phyloP scores from a whole-genome alignment of 805 yeast genomes.

The Wickerhamomyces rabaulensis region DNA sequence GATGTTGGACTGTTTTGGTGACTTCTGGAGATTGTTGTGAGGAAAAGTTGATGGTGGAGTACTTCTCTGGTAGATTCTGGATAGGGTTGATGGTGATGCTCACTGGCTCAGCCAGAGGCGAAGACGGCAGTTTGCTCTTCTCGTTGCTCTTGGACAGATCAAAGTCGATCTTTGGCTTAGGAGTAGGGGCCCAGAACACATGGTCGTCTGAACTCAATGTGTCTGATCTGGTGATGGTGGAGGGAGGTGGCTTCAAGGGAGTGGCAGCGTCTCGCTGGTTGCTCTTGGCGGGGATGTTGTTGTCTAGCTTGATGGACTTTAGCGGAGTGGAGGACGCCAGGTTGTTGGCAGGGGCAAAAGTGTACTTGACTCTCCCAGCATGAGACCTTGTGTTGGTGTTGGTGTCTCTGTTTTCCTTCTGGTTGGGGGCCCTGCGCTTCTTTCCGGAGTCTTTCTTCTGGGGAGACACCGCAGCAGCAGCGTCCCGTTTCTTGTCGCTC shows the following conservation, averaged over 20 bases:
- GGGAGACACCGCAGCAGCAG: not conserved
- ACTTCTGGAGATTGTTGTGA: conserved; percentile 15
- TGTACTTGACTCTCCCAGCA: conserved; percentile 4
- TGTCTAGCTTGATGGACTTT: conserved; percentile 2
- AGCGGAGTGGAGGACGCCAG: conserved; percentile 7
- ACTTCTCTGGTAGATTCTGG: conserved; percentile 11
- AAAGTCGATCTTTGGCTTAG: conserved; percentile 7
- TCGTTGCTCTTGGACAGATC: conserved; percentile 2
- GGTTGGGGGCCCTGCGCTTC: not conserved
- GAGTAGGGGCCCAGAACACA: conserved; percentile 25
- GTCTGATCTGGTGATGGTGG: conserved; percentile 1
- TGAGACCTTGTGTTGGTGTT: conserved; percentile 1
- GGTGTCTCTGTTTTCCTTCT: not conserved
- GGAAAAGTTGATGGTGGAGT: conserved; percentile 14
- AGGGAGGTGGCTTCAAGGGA: not conserved
- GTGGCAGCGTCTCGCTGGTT: not conserved
- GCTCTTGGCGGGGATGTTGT: conserved; percentile 2
- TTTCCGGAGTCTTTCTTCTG: not conserved
- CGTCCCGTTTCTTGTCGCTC: conserved; percentile 1
- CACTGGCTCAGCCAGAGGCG: conserved; percentile 15
- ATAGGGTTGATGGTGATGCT: conserved; percentile 14
- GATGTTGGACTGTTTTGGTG: not conserved
- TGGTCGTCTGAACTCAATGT: conserved; percentile 22
- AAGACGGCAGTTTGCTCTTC: conserved; percentile 15
- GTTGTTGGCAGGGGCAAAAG: conserved; percentile 8